Evolutionary conservation across 768 basidiomycete species (phyloP).

Genomic region (Leccinum olivaceopallidum): DNA sequence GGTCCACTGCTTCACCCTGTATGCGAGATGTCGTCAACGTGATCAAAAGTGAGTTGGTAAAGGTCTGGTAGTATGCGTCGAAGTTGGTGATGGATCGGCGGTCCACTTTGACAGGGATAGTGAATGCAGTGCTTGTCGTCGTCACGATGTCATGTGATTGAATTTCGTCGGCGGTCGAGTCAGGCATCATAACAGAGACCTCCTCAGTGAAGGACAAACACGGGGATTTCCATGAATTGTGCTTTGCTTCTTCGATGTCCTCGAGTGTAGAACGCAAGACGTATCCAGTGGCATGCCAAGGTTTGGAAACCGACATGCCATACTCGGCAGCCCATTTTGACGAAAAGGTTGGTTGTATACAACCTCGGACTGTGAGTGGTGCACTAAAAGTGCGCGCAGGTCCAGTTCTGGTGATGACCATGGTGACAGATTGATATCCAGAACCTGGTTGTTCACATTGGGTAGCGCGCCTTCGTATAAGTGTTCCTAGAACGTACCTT

Average conservation of each 20-base stretch:
- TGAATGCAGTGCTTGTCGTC: neutral
- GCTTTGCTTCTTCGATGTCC: neutral
- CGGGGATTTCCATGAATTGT: too few relatives aligned
- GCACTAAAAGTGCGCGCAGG: neutral
- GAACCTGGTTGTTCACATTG: neutral
- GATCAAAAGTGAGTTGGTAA: neutral
- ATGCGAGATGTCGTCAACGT: neutral
- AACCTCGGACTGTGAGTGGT: neutral
- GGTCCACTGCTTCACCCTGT: neutral
- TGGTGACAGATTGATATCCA: neutral
- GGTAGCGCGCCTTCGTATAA: neutral
- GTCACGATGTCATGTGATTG: neutral
- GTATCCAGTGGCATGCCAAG: neutral
- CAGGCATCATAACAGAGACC: neutral
- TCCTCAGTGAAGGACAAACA: neutral
- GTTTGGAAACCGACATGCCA: neutral
- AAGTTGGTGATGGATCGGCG: neutral
- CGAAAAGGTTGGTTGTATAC: neutral
- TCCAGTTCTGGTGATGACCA: neutral
- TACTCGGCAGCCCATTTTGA: neutral
- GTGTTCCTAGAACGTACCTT: neutral
- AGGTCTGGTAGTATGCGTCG: constrained; percentile 6
- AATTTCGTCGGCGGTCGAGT: neutral
- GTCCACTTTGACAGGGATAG: neutral
- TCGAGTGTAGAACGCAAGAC: constrained; percentile 3